These are phyloP conservation scores for Cephaloascus fragrans DNA, from an alignment of 805 yeast species.

Conservation along the genomic window DNA sequence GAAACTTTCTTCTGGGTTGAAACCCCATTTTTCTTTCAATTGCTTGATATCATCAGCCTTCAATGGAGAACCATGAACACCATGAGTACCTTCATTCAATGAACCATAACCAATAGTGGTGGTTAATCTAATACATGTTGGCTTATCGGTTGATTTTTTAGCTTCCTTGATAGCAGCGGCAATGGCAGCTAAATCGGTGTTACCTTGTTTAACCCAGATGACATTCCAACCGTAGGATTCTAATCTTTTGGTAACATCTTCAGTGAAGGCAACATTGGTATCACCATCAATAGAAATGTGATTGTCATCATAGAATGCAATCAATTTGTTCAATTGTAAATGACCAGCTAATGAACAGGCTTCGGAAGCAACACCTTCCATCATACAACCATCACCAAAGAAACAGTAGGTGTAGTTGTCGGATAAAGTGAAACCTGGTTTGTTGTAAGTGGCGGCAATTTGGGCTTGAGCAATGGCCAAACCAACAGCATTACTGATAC, in stretches of 20 bases:
- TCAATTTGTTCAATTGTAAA: conserved; percentile 83
- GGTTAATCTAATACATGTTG: conserved; percentile 78
- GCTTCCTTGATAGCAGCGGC: conserved; percentile 72
- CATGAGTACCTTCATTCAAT: conserved; percentile 69
- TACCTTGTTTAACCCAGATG: conserved; percentile 67
- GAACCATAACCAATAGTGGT: conserved; percentile 97
- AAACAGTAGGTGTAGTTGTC: conserved; percentile 71
- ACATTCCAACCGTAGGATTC: conserved; percentile 95
- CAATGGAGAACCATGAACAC: conserved; percentile 95
- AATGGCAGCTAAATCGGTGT: conserved; percentile 66
- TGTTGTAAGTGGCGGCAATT: conserved; percentile 88
- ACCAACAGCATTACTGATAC: conserved; percentile 94
- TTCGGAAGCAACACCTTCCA: conserved; percentile 96
- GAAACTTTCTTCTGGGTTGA: conserved; percentile 77
- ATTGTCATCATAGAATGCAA: conserved; percentile 95
- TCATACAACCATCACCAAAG: conserved; percentile 96
- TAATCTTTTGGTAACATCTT: conserved; percentile 77
- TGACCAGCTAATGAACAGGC: conserved; percentile 95
- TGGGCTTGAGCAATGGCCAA: conserved; percentile 90
- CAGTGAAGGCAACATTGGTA: conserved; percentile 85
- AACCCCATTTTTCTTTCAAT: conserved; percentile 75
- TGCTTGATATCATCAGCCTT: conserved; percentile 88
- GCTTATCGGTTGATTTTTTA: conserved; percentile 69
- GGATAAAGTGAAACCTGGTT: conserved; percentile 65
- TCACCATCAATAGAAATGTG: conserved; percentile 93